Conservation (phyloP, 495 filamentous ascomycete genomes). For the Penicillium macrosclerotiorum region DNA sequence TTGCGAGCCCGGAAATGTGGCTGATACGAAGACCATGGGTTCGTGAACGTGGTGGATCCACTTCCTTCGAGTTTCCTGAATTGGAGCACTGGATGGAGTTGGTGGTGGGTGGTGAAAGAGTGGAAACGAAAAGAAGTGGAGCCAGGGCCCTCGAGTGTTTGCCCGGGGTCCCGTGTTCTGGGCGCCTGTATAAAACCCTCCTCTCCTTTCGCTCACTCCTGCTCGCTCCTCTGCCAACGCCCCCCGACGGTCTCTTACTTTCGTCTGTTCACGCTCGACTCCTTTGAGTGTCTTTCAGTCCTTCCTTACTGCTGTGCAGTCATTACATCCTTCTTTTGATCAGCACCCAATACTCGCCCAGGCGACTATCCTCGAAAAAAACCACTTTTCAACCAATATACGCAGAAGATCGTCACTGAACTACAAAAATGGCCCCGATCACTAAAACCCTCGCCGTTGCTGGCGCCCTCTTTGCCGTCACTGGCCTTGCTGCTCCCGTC, state of each 20-base stretch:
- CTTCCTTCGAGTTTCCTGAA: neutral
- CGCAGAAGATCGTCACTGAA: too few relatives aligned
- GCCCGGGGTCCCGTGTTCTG: neutral
- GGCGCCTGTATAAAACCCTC: neutral
- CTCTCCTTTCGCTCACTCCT: neutral
- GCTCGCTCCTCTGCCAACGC: conserved; percentile 1
- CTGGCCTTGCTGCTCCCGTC: conserved; percentile 35
- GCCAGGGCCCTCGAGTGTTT: neutral
- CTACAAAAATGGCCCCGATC: conserved; percentile 45
- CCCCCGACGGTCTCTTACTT: conserved; percentile 2
- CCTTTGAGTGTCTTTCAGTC: conserved; percentile 27
- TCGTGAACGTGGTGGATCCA: neutral
- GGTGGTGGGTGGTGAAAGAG: neutral
- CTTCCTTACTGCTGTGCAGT: conserved; percentile 40
- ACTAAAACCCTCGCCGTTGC: conserved; percentile 42
- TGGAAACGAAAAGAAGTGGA: neutral
- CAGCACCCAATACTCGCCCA: neutral
- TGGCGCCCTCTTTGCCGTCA: conserved; percentile 38
- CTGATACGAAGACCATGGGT: neutral
- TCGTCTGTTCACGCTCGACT: conserved; percentile 17
- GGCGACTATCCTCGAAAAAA: conserved; percentile 12
- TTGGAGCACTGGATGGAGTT: neutral
- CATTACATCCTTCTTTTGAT: conserved; percentile 17
- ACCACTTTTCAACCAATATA: conserved; percentile 7
- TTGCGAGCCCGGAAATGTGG: neutral